Evolutionary conservation across 225 moss, liverwort and hornwort genomes (phyloP).

Genomic region (Thuidium tamariscinum): DNA sequence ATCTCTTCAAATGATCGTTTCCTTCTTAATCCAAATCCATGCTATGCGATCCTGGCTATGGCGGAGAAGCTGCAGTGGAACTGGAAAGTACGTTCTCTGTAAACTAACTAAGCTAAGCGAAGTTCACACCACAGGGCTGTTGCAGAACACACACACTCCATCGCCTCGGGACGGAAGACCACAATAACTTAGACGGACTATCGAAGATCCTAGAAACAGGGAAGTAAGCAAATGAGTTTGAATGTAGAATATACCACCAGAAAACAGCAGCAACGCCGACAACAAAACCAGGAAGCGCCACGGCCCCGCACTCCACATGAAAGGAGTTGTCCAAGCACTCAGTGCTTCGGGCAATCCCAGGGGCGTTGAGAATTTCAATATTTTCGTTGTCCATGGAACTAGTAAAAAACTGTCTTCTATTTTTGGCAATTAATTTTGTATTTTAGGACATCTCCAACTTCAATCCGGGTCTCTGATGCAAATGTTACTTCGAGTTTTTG

Average conservation of each 20-base stretch:
- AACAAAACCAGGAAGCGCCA: background rate
- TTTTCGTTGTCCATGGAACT: background rate
- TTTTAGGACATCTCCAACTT: background rate
- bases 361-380: background rate
- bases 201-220: background rate
- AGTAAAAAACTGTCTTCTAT: background rate
- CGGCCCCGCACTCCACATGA: background rate
- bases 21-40: background rate
- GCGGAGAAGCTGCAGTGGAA: background rate
- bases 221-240: background rate
- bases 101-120: background rate
- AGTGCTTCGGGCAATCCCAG: background rate
- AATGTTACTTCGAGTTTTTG: background rate
- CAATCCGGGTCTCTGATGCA: background rate
- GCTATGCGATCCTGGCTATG: conserved; percentile 9
- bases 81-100: background rate
- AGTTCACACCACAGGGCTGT: background rate
- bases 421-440: background rate
- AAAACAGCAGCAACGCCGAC: background rate
- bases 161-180: background rate
- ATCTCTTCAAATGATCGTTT: background rate
- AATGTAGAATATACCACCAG: background rate
- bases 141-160: background rate
- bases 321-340: background rate
- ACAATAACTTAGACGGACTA: too few relatives aligned